Evolutionary conservation across 2,329 filamentous ascomycete genomes (phyloP).

Genomic region (Metarhizium brunneum): DNA sequence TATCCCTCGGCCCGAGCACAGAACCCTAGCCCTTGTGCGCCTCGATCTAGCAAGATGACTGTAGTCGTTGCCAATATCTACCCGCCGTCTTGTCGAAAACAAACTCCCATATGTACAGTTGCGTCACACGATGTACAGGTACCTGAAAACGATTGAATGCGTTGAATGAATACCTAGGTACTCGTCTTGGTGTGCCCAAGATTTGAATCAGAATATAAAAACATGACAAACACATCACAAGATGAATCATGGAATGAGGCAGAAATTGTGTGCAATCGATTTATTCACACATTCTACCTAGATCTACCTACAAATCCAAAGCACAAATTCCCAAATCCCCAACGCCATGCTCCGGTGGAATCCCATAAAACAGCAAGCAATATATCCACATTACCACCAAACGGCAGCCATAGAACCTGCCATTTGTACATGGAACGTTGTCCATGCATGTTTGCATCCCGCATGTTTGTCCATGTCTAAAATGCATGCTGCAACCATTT

Average conservation of each 20-base stretch:
- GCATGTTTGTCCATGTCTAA: neutral
- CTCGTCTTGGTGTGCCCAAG: too few species aligned
- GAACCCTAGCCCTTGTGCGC: constrained; percentile 5
- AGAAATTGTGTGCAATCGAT: neutral
- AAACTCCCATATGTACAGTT: too few species aligned
- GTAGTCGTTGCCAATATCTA: neutral
- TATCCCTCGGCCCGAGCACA: constrained; percentile 26
- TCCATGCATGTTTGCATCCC: neutral
- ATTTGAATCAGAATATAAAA: neutral
- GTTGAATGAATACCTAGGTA: too few species aligned
- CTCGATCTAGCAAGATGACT: neutral
- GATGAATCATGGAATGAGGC: neutral
- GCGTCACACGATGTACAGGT: too few species aligned
- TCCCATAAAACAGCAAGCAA: neutral
- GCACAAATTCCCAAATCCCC: constrained; percentile 1
- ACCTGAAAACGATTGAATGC: too few species aligned
- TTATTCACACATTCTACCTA: constrained; percentile 11
- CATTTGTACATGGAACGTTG: constrained; percentile 3
- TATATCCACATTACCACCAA: neutral
- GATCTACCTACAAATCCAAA: constrained; percentile 7
- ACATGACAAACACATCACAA: neutral
- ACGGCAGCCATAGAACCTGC: neutral
- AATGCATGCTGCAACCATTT: constrained; percentile 4
- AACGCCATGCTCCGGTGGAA: constrained; percentile 6
- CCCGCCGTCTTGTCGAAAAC: neutral